Conservation (phyloP, 805 yeast species). For the Saccharomyces kudriavzevii region DNA sequence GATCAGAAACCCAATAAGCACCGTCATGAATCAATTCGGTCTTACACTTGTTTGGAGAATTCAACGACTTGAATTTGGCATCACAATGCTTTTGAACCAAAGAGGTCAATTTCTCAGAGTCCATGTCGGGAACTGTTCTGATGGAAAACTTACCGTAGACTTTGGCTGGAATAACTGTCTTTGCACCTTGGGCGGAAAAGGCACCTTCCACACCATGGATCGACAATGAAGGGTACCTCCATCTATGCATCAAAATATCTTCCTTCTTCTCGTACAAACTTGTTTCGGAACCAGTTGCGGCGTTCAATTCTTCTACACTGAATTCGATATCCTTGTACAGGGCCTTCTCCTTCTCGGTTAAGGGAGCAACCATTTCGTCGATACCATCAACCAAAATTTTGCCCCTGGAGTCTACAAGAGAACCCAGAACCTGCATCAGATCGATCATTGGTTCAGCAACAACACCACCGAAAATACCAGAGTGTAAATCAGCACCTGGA, state of each 20-base stretch:
- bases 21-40: constrained; percentile 89
- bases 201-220: constrained; percentile 98
- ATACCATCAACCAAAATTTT: constrained; percentile 82
- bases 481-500: constrained; percentile 94
- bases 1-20: constrained; percentile 92
- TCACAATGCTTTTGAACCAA: constrained; percentile 66
- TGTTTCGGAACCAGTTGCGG: constrained; percentile 83
- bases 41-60: constrained; percentile 66
- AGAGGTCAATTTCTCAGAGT: constrained; percentile 67
- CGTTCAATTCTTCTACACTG: constrained; percentile 73
- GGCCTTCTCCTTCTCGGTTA: constrained; percentile 69
- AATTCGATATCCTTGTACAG: constrained; percentile 83
- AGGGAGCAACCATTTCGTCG: constrained; percentile 89
- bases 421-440: constrained; percentile 64
- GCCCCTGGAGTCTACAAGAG: constrained; percentile 75
- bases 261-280: constrained; percentile 69
- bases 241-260: constrained; percentile 90
- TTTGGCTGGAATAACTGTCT: constrained; percentile 94
- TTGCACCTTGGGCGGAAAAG: constrained; percentile 88
- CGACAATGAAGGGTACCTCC: constrained; percentile 97
- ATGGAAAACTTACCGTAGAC: constrained; percentile 93
- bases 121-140: constrained; percentile 94
- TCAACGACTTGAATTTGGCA: constrained; percentile 53
- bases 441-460: constrained; percentile 97
- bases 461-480: constrained; percentile 96